A percentile compares a stretch with the other conserved stretches of the same genome.
Conservation (phyloP, 768 basidiomycete species). For the Hebeloma cylindrosporum region DNA sequence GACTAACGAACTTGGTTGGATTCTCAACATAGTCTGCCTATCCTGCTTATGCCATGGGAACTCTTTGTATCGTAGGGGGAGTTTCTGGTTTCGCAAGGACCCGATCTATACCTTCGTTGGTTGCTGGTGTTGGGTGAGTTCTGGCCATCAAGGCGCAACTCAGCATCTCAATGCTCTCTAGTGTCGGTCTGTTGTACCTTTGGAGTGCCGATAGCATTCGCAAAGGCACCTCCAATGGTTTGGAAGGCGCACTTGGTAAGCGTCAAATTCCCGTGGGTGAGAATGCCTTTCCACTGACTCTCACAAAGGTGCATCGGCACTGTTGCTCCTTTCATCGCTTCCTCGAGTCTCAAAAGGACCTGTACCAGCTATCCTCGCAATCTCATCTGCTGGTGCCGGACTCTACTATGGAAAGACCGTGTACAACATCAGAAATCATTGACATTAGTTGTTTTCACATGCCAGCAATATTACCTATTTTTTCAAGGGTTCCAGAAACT, state of each 20-base stretch:
- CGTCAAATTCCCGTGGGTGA: constrained; percentile 1
- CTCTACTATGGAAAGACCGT: constrained; percentile 68
- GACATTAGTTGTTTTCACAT: constrained; percentile 8
- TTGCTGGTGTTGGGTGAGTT: constrained; percentile 76
- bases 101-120: constrained; percentile 77
- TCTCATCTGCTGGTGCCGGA: constrained; percentile 59
- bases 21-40: constrained; percentile 61
- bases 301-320: constrained; percentile 67
- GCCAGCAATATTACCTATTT: too few relatives aligned
- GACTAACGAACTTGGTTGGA: neutral
- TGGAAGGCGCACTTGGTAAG: constrained; percentile 77
- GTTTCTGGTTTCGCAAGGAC: constrained; percentile 69
- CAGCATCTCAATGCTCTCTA: constrained; percentile 24
- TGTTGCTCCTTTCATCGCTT: constrained; percentile 71
- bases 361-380: constrained; percentile 61
- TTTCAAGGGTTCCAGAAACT: too few relatives aligned
- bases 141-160: neutral
- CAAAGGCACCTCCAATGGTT: constrained; percentile 69
- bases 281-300: constrained; percentile 2
- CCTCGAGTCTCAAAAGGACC: constrained; percentile 76
- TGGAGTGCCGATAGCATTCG: constrained; percentile 78
- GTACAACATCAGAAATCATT: constrained; percentile 39
- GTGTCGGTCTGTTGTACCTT: constrained; percentile 77
- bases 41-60: constrained; percentile 78
- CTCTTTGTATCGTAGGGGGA: constrained; percentile 75